Evolutionary conservation across 1,284 basidiomycete genomes (phyloP), one percentile per base, ranked within the genome.

Genomic region (Austroboletus novae-zelandiae): DNA sequence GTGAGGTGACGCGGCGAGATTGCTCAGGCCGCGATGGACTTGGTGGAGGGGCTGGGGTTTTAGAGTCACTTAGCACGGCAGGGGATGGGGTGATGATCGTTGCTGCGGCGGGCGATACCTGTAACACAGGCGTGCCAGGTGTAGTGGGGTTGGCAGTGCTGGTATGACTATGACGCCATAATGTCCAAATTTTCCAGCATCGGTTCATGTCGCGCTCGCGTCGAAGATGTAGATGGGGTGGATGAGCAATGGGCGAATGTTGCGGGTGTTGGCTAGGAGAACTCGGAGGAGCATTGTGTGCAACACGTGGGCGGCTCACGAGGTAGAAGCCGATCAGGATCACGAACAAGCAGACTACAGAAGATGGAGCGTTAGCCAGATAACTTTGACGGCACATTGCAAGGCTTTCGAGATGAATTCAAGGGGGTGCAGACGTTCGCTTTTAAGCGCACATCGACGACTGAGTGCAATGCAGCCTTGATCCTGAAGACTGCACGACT

Each of bases 321-420:
- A 58, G 40, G 50, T 56, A 68, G 58, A 68, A 68, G 20, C 68
- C 66, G 30, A 59, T 43, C 45, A 68, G 41, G 34, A 68, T 55
- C 9, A 56, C 40, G 30, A 62, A 34, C 20, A 68, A 57, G 35
- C 66, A 62, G 15, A 58, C 66, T 68, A 46, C 18, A 14, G 14
- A n/a, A 34, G 40, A 40, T n/a, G 20, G 36, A 15, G 40, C 0
- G 36, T 67, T 31, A 66, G 65, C 40, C 20, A 55, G 40, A 50
- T 41, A 17, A 25, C 25, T 35, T 30, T 10, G 17, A 11, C 29
- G 30, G 35, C n/a, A 18, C 14, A 50, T 49, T 31, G 23, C n/a
- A 8, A 57, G 3, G 41, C 3, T 43, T 43, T 9, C 31, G 53
- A 41, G 17, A 37, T 23, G 32, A 2, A 35, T 14, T 15, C 29